phyloP scores from a whole-genome alignment of 768 basidiomycete genomes.

The Mycena vitilis region DNA sequence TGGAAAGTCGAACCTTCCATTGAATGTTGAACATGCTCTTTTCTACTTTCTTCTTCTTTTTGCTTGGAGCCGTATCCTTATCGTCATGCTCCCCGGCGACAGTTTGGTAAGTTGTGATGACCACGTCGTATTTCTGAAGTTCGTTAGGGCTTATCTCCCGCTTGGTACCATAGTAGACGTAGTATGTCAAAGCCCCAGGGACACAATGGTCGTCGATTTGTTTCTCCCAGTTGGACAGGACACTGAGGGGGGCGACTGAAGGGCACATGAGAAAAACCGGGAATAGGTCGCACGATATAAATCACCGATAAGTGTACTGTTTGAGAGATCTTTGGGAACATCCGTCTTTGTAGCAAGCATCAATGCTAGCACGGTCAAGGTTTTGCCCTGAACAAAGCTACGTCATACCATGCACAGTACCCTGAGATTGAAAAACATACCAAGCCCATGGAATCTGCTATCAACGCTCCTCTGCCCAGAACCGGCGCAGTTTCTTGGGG shows the following conservation, averaged over 20 bases:
- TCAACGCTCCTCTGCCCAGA: constrained; percentile 87
- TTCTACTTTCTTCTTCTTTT: constrained; percentile 73
- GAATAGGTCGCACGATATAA: background rate
- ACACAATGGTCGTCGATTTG: constrained; percentile 82
- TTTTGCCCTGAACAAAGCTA: constrained; percentile 75
- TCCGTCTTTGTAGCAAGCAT: constrained; percentile 83
- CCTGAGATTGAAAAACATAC: constrained; percentile 42
- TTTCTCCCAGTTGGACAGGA: constrained; percentile 83
- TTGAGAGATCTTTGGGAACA: constrained; percentile 63
- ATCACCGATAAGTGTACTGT: constrained; percentile 83
- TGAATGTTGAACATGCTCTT: constrained; percentile 71
- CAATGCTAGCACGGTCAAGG: constrained; percentile 87
- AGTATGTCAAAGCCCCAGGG: constrained; percentile 61
- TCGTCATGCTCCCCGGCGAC: constrained; percentile 68
- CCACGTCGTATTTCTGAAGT: constrained; percentile 76
- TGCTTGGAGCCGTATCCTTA: constrained; percentile 47
- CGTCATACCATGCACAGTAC: background rate
- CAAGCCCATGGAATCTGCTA: constrained; percentile 88
- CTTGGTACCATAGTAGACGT: constrained; percentile 79
- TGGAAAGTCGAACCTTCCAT: constrained; percentile 74
- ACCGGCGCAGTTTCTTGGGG: constrained; percentile 73
- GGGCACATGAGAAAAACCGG: background rate
- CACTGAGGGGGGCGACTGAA: constrained; percentile 4
- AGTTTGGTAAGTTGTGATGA: constrained; percentile 88
- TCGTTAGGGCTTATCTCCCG: constrained; percentile 69